Evolutionary conservation across 257 asterid species (phyloP).

Genomic region (Solanum verrucosum): DNA sequence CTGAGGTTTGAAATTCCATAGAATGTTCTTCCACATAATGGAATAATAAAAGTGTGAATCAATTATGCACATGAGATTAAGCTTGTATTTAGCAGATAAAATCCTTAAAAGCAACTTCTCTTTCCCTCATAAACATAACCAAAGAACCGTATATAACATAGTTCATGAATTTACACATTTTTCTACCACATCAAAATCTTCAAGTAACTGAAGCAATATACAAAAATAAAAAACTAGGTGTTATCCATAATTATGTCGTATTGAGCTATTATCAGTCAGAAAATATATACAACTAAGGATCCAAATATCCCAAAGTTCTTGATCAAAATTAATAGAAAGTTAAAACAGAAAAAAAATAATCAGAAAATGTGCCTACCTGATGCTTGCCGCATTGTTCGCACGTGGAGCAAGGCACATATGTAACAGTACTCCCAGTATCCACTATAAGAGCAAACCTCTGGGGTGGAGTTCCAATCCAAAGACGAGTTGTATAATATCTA

Average conservation of each 20-base stretch:
- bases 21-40: neutral
- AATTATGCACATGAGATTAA: neutral
- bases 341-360: neutral
- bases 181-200: neutral
- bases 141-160: neutral
- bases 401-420: slow-evolving; percentile 90
- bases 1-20: neutral
- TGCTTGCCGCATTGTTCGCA: slow-evolving; percentile 90
- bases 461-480: slow-evolving; percentile 94
- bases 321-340: neutral
- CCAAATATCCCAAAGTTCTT: neutral
- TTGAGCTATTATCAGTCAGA: neutral
- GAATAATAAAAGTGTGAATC: neutral
- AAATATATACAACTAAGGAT: neutral
- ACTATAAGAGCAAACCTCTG: slow-evolving; percentile 88
- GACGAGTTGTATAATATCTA: slow-evolving; percentile 88
- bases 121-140: neutral
- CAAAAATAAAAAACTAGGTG: neutral
- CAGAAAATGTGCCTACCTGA: slow-evolving; percentile 41
- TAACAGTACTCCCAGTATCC: slow-evolving; percentile 97
- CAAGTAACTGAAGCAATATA: neutral
- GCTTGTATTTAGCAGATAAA: neutral
- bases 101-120: neutral
- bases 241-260: neutral
- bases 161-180: neutral